phyloP scores from a whole-genome alignment of 345 rosid species.

The Eucalyptus brandiana region DNA sequence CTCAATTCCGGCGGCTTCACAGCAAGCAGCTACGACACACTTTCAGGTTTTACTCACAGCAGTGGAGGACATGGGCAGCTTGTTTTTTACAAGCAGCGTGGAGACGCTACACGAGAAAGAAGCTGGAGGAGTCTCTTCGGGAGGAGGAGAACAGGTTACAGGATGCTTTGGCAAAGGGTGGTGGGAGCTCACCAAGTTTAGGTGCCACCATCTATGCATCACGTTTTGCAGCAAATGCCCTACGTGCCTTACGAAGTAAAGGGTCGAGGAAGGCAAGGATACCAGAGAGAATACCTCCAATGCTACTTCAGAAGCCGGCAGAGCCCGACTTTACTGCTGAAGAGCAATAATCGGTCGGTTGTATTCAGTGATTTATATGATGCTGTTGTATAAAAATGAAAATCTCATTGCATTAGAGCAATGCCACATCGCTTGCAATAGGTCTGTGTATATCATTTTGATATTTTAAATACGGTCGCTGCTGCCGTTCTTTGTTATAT shows the following conservation, averaged over 20 bases:
- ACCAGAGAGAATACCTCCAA: slow-evolving; percentile 49
- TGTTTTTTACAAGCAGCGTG: slow-evolving; percentile 87
- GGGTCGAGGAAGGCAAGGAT: slow-evolving; percentile 48
- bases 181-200: slow-evolving; percentile 66
- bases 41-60: slow-evolving; percentile 75
- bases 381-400: neutral
- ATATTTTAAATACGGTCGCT: neutral
- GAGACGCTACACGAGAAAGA: slow-evolving; percentile 67
- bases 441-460: neutral
- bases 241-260: slow-evolving; percentile 39
- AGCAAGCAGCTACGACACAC: slow-evolving; percentile 85
- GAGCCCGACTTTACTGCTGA: slow-evolving; percentile 83
- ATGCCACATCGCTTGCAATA: neutral
- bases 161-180: slow-evolving; percentile 57
- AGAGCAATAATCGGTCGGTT: neutral
- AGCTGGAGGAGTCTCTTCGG: slow-evolving; percentile 50
- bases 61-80: slow-evolving; percentile 97
- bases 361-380: neutral
- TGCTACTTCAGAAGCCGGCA: slow-evolving; percentile 79
- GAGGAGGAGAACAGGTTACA: slow-evolving; percentile 70
- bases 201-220: slow-evolving; percentile 90
- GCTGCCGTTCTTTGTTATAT: neutral
- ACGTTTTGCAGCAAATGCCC: slow-evolving; percentile 72
- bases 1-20: slow-evolving; percentile 80
- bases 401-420: neutral